A percentile compares a stretch with the other conserved stretches of the same genome.
phyloP scores from a whole-genome alignment of 1,139 yeast genomes.

The Candida freyschussii region DNA sequence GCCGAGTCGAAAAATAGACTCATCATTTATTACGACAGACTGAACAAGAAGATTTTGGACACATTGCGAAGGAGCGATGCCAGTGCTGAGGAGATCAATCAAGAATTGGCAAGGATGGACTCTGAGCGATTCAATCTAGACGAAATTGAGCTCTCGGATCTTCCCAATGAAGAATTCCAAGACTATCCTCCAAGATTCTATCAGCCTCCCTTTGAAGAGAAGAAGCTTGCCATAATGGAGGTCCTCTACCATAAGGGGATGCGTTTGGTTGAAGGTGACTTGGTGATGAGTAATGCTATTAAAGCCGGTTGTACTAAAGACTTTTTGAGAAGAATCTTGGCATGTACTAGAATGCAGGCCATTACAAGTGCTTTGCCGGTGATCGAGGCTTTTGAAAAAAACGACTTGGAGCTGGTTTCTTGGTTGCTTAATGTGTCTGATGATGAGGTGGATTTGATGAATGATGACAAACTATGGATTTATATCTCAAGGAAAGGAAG shows the following conservation, averaged over 20 bases:
- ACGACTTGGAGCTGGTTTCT: conserved; percentile 7
- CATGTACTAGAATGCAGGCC: conserved; percentile 9
- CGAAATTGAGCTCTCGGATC: conserved; percentile 10
- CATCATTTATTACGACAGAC: conserved; percentile 15
- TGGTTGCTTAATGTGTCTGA: conserved; percentile 17
- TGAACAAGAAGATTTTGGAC: conserved; percentile 18
- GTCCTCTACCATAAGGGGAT: conserved; percentile 12
- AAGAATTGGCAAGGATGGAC: conserved; percentile 19
- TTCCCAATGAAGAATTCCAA: conserved; percentile 11
- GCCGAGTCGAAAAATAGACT: conserved; percentile 19
- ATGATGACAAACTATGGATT: conserved; percentile 20
- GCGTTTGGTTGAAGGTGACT: conserved; percentile 10
- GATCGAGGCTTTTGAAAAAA: conserved; percentile 13
- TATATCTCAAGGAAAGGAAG: conserved; percentile 8
- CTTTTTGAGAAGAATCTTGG: conserved; percentile 4
- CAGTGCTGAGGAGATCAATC: conserved; percentile 14
- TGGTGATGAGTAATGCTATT: conserved; percentile 10
- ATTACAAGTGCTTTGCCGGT: conserved; percentile 12
- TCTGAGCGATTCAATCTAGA: conserved; percentile 5
- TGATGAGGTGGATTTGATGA: conserved; percentile 6
- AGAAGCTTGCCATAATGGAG: conserved; percentile 7
- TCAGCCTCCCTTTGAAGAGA: conserved; percentile 6
- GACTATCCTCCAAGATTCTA: conserved; percentile 19
- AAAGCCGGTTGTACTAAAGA: neutral
- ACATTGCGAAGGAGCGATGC: conserved; percentile 12